Evolutionary conservation across 495 filamentous ascomycete genomes (phyloP).

Genomic region (Pseudoneurospora amorphoporcata): DNA sequence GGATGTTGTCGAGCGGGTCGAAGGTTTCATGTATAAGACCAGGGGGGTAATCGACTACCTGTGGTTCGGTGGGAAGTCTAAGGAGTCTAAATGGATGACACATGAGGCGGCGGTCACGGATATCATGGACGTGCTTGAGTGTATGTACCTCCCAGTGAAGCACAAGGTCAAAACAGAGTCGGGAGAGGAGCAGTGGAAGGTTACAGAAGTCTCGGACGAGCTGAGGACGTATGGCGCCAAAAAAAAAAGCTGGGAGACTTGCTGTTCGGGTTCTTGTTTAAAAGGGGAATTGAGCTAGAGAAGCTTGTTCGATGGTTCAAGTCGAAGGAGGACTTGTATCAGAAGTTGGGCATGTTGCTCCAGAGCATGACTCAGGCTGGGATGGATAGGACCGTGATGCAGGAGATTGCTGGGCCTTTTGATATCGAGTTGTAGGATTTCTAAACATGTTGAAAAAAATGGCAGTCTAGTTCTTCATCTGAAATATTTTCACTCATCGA

Average conservation of each 20-base stretch:
- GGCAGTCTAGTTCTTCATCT: too few species aligned
- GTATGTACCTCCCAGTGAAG: background rate
- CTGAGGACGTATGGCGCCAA: background rate
- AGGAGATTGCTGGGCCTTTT: too few species aligned
- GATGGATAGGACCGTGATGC: too few species aligned
- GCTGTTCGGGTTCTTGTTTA: rapidly evolving
- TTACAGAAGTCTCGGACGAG: background rate
- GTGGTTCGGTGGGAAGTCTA: background rate
- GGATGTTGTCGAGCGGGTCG: background rate
- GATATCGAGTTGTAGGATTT: too few species aligned
- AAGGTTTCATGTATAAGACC: background rate
- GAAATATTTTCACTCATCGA: too few species aligned
- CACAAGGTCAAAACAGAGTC: background rate
- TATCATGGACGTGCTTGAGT: background rate
- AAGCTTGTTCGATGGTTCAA: too few species aligned
- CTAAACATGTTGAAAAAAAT: too few species aligned
- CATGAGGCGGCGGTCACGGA: background rate
- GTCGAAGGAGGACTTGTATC: too few species aligned
- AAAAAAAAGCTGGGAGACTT: background rate
- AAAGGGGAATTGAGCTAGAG: too few species aligned
- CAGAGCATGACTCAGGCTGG: too few species aligned
- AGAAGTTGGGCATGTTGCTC: too few species aligned
- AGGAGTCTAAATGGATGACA: background rate
- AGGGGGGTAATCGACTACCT: background rate
- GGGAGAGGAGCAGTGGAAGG: background rate